phyloP scores from a whole-genome alignment of 352 stramenopile species.

The Pythium phragmiticola region DNA sequence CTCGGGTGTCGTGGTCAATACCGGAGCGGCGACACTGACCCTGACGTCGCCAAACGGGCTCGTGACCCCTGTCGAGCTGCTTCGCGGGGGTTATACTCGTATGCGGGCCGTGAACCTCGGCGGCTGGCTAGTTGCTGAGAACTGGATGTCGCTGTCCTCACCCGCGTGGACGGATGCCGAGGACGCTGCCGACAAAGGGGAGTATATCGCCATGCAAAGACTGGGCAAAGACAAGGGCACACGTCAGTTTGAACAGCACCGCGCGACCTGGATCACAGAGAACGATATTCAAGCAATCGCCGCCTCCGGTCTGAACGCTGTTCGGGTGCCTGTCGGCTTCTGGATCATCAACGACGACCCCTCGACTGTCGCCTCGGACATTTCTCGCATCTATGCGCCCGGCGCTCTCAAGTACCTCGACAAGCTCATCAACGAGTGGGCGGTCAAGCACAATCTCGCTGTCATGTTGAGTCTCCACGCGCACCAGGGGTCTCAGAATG shows the following conservation, averaged over 20 bases:
- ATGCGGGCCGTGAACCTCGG: conserved; percentile 59
- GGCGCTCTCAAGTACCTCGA: conserved; percentile 48
- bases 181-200: conserved; percentile 29
- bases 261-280: conserved; percentile 52
- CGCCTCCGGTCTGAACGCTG: conserved; percentile 31
- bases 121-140: conserved; percentile 30
- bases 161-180: conserved; percentile 61
- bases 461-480: conserved; percentile 61
- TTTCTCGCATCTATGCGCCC: conserved; percentile 20
- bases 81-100: conserved; percentile 23
- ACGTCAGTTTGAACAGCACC: conserved; percentile 48
- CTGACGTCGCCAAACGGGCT: background rate
- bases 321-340: conserved; percentile 41
- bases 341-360: conserved; percentile 48
- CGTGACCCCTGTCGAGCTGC: conserved; percentile 25
- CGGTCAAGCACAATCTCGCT: conserved; percentile 46
- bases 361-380: background rate
- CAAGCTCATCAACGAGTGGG: conserved; percentile 50
- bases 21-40: background rate
- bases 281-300: conserved; percentile 46
- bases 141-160: conserved; percentile 56
- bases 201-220: conserved; percentile 17
- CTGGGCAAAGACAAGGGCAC: conserved; percentile 27
- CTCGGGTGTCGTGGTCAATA: conserved; percentile 15
- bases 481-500: conserved; percentile 60